Evolutionary conservation across 2,329 filamentous ascomycete genomes (phyloP).

Genomic region (Corynespora cassiicola): DNA sequence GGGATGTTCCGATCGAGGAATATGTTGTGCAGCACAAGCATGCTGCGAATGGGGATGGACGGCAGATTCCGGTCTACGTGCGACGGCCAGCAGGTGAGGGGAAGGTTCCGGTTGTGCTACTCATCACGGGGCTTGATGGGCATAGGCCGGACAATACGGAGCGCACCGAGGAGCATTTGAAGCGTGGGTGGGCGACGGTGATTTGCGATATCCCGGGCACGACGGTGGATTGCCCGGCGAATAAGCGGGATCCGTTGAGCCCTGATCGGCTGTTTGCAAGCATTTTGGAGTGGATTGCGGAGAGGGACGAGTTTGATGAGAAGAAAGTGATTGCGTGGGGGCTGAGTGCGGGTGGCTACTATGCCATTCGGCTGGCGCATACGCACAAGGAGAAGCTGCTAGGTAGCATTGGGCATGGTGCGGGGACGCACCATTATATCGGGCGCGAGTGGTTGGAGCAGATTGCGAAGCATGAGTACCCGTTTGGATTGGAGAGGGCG

Average conservation of each 20-base stretch:
- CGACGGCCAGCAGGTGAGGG: constrained; percentile 57
- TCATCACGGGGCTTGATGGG: constrained; percentile 65
- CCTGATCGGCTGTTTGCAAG: constrained; percentile 61
- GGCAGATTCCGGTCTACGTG: constrained; percentile 68
- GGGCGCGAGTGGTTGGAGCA: constrained; percentile 59
- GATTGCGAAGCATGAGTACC: constrained; percentile 63
- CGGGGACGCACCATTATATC: constrained; percentile 65
- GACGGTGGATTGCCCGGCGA: constrained; percentile 59
- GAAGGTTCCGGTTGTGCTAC: constrained; percentile 58
- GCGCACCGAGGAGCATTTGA: constrained; percentile 54
- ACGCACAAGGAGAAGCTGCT: constrained; percentile 58
- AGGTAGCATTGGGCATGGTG: constrained; percentile 60
- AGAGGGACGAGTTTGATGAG: constrained; percentile 54
- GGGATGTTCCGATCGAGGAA: constrained; percentile 64
- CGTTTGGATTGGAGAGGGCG: constrained; percentile 61
- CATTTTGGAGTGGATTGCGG: constrained; percentile 59
- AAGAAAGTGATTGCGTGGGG: constrained; percentile 60
- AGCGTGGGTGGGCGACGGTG: constrained; percentile 56
- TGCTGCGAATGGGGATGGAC: constrained; percentile 58
- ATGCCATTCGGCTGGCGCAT: constrained; percentile 63
- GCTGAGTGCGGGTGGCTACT: constrained; percentile 65
- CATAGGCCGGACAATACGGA: constrained; percentile 59
- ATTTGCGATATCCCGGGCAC: constrained; percentile 65
- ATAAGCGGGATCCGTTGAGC: constrained; percentile 53
- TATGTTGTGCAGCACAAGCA: constrained; percentile 64